Evolutionary conservation across 2,329 filamentous ascomycete genomes (phyloP).

Genomic region (Sarocladiaceae sp.): DNA sequence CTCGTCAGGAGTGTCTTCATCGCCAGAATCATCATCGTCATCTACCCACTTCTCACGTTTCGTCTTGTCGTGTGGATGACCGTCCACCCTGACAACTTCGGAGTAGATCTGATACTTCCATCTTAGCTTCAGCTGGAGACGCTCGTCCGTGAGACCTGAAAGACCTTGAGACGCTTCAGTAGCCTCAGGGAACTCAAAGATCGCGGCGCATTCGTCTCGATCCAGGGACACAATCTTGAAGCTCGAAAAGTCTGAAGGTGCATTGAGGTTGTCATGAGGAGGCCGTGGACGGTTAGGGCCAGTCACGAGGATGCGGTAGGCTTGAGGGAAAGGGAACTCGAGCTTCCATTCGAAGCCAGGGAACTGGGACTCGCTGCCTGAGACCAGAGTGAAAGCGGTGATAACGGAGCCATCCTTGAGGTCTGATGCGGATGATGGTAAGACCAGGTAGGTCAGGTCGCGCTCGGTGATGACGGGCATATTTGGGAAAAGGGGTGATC

Average conservation of each 20-base stretch:
- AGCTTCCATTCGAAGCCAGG: conserved; percentile 2
- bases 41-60: background rate
- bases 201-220: background rate
- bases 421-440: background rate
- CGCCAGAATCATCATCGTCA: background rate
- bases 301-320: conserved; percentile 1
- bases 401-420: background rate
- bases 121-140: background rate
- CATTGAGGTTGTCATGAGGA: conserved; percentile 5
- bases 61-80: too few species aligned
- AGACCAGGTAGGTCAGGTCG: conserved; percentile 4
- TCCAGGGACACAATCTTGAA: conserved; percentile 1
- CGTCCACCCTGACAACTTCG: background rate
- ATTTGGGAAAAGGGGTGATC: too few species aligned
- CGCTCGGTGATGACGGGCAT: conserved; percentile 6
- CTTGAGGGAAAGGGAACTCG: conserved; percentile 8
- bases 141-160: background rate
- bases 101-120: conserved; percentile 2
- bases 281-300: background rate
- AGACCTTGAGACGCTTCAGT: background rate
- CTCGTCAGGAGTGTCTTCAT: background rate
- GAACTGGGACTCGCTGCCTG: background rate
- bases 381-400: background rate
- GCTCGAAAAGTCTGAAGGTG: background rate
- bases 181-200: conserved; percentile 1